Base-by-base conservation (phyloP, 192 early-diverging fungal genomes). In the Coemansia sp. region DNA sequence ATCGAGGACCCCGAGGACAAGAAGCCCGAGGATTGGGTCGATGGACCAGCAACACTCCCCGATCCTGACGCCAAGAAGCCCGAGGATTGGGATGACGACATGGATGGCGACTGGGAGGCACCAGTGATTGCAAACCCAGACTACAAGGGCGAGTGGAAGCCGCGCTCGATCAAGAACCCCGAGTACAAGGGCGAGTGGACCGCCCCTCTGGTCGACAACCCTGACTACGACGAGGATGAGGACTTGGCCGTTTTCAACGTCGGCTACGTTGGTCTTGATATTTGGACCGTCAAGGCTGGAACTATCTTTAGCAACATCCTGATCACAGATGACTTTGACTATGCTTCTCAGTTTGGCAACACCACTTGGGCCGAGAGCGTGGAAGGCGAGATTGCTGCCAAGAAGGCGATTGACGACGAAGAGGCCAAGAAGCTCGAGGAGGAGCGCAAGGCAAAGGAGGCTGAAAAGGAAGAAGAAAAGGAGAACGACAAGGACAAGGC, bases 51-150 rank as follows among this genome's bases (percentile, higher is more conserved):
- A 65, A 88, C 86, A 45, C 92, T 98, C 71, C 69, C 90, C 42
- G 94, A 98, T 69, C 87, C 93, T 49, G 86, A 92, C 2, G 93
- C 92, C 56, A 75, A 71, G 56, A 92, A 93, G 83, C 95, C 95
- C 42, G 93, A 91, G 62, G 93, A 96, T 73, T 98, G 95, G 94
- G 91, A 93, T 67, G 92, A 93, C 65, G 96, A 98, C 64, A 88
- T 94, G 84, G 96, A 99, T 81, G 97, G 97, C 66, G 94, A 95
- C 23, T 99, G 95, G 95, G 92, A 92, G 76, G 86, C 97, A 21
- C 94, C 95, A 19, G 77, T 89, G 63, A 79, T 97, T 53, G 69
- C 88, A 48, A 98, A 96, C 87, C 95, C 95, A 49, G 91, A 92
- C 39, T 96, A 87, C 79, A 86, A 88, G 77, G 95, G 95, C 23